Base-by-base conservation (phyloP, 192 early-diverging fungal species). In the Coemansia sp. region DNA sequence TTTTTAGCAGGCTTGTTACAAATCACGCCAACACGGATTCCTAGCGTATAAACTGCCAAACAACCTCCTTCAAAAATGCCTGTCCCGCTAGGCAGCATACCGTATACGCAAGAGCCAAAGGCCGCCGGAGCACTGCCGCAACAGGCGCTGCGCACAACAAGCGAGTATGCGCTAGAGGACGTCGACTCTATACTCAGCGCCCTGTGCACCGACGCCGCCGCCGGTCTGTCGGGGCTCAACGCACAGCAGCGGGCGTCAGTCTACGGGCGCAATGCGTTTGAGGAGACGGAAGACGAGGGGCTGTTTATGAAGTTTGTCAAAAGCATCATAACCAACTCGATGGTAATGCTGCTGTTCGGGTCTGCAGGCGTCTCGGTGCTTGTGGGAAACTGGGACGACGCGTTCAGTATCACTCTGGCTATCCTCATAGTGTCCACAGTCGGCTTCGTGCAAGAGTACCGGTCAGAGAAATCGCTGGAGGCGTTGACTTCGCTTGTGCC, bases 371-470 rank as follows among this genome's bases (percentile, higher is more conserved):
- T 95, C 36, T 89, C 92, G 24, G 87, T 88, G 49, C 77, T 92
- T 34, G 88, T 91, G 16, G 81, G 85, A 23, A 88, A 93, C 66
- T 90, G 88, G 89, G 71, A 92, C 72, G 92, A 95, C 63, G 97
- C 97, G 15, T 89, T 95, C 69, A 90, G 92, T 75, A 92, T 95
- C 67, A 92, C 92, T 41, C 62, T 93, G 63, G 93, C 85, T 7
- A 84, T 94, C 8, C 76, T 94, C 52, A 84, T 93, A 39, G 87
- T 91, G 67, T 93, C 95, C 24, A 86, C 88, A 39, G 95, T 98
- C 64, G 95, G 95, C 73, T 98, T 92, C 71, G 86, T 93, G 65
- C 94, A 98, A 75, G 95, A 98, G 84, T 90, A 93, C 67, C 91
- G 94, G 78, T 93, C 95, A 35, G 95, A 97, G 75, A 92, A 90